Evolutionary conservation across 1,284 basidiomycete genomes (phyloP), one percentile per base, ranked within the genome.

Genomic region (Dichomitus squalens): DNA sequence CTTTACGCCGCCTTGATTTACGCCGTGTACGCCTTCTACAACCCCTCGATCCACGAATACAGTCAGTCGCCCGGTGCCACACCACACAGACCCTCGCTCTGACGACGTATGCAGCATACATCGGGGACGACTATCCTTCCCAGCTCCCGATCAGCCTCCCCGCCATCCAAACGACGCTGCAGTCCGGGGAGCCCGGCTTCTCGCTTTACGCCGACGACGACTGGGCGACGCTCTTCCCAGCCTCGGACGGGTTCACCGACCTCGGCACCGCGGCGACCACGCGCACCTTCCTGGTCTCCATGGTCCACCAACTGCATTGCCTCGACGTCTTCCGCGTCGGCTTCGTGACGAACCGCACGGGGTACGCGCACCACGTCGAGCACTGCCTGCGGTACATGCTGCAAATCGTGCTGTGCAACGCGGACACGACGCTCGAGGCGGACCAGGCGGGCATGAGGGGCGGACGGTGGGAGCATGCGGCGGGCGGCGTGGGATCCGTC

Each of bases 301-400:
- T 64, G 59, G 54, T 65, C 41, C 67, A 68, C 59, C 60, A 68
- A 58, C 61, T 68, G 41, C 66, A 67, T 52, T 68, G 67, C 50
- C 66, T 68, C 16, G 66, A 68, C 62, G 62, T 65, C 51, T 51
- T 67, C 48, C 64, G 64, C 53, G 66, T 62, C 58, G 59, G 57
- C 25, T 56, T 59, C 44, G 63, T 49, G 14, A 47, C 49, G 33
- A 66, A 64, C 55, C 68, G 67, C 44, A 71, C 68, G 7, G 68
- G 68, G 23, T 41, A 39, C 25, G 66, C 64, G 25, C 67, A 69
- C 23, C 76, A 78, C 57, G 65, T 73, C 35, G 63, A 73, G 48
- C 77, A 78, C 49, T 78, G 76, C 54, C 58, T 78, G 50, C 70
- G 72, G 11, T 78, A 78, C 59, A 66, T 78, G 14, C 62, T 71